These are phyloP conservation scores for Cyberlindnera misumaiensis DNA, from an alignment of 805 yeast genomes.

Conservation along the genomic window DNA sequence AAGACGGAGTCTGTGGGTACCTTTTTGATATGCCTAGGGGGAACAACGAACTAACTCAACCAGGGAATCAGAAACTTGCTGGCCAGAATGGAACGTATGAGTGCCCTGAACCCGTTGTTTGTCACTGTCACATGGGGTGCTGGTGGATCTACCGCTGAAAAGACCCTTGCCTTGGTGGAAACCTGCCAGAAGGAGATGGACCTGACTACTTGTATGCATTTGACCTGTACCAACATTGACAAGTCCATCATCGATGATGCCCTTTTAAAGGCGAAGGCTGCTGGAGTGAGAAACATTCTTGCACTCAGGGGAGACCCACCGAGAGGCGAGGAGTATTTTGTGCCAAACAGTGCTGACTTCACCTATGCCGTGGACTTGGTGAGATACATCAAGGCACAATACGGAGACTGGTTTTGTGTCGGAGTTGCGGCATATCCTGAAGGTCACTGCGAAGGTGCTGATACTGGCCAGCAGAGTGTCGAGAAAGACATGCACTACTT, in stretches of 20 bases:
- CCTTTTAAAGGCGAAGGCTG: conserved; percentile 55
- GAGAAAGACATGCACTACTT: conserved; percentile 51
- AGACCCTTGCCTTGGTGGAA: conserved; percentile 77
- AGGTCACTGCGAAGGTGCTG: conserved; percentile 93
- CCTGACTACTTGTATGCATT: conserved; percentile 87
- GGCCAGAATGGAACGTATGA: conserved; percentile 85
- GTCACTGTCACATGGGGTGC: conserved; percentile 98
- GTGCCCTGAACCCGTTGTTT: conserved; percentile 80
- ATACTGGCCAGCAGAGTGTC: conserved; percentile 41
- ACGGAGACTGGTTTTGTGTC: conserved; percentile 81
- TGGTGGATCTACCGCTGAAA: conserved; percentile 88
- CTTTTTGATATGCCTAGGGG: neutral
- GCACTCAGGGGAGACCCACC: conserved; percentile 98
- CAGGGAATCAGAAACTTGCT: conserved; percentile 75
- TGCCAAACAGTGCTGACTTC: conserved; percentile 37
- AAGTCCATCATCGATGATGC: conserved; percentile 73
- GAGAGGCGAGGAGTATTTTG: conserved; percentile 59
- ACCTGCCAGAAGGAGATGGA: conserved; percentile 69
- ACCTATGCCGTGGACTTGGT: conserved; percentile 82
- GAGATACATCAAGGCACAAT: conserved; percentile 57
- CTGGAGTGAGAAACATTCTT: conserved; percentile 82
- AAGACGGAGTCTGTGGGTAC: conserved; percentile 63
- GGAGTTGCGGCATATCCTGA: conserved; percentile 99
- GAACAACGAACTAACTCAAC: conserved; percentile 3
- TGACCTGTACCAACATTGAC: conserved; percentile 94